A percentile compares a stretch with the other conserved stretches of the same genome.
Conservation (phyloP, 2,329 filamentous ascomycete species). For the Metarhizium guizhouense region DNA sequence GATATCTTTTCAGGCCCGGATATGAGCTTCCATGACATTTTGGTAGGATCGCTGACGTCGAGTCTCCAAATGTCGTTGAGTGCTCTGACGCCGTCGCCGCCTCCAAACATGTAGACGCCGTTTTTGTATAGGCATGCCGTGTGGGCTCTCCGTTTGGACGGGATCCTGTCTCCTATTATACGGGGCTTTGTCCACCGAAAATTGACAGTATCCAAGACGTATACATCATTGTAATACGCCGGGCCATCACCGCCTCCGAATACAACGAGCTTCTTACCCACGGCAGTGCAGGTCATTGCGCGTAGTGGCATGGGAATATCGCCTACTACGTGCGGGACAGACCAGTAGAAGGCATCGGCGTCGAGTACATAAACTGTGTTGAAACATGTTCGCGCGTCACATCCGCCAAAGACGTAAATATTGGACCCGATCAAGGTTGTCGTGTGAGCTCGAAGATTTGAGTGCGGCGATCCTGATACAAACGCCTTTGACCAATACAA, state of each 20-base stretch:
- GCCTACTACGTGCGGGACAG: conserved; percentile 52
- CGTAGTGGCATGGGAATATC: conserved; percentile 56
- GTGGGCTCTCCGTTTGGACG: conserved; percentile 56
- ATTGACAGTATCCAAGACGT: conserved; percentile 62
- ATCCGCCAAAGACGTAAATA: conserved; percentile 61
- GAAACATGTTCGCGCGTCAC: conserved; percentile 58
- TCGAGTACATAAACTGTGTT: conserved; percentile 62
- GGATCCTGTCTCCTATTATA: conserved; percentile 47
- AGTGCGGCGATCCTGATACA: conserved; percentile 52
- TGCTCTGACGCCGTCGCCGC: conserved; percentile 60
- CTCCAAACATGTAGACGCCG: conserved; percentile 64
- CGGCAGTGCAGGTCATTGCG: conserved; percentile 64
- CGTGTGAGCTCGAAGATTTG: conserved; percentile 56
- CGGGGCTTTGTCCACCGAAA: conserved; percentile 57
- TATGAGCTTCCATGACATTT: conserved; percentile 61
- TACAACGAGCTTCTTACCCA: conserved; percentile 60
- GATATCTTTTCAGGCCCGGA: conserved; percentile 35
- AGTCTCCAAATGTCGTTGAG: conserved; percentile 67
- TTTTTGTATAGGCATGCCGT: conserved; percentile 65
- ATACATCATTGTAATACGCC: conserved; percentile 63
- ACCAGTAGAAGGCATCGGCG: conserved; percentile 63
- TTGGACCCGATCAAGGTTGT: conserved; percentile 58
- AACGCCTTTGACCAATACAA: conserved; percentile 66
- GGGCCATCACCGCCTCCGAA: conserved; percentile 64
- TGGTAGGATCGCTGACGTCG: conserved; percentile 55